These are phyloP conservation scores for Sicyos edulis DNA, from an alignment of 306 rosid genomes.

Conservation along the genomic window DNA sequence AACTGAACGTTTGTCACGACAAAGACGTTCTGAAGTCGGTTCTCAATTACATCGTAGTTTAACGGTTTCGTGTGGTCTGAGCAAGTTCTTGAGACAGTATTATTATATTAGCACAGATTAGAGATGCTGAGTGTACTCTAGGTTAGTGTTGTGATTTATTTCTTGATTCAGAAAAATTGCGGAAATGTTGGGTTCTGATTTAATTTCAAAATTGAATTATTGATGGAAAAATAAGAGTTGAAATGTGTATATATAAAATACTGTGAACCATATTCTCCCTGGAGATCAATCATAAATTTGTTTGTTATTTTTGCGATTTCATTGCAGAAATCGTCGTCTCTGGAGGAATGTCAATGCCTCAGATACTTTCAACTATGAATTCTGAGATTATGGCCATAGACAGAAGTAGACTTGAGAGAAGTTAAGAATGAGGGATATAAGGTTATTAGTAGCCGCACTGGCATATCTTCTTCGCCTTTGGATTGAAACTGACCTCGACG, in stretches of 20 bases:
- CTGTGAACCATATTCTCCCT: not conserved
- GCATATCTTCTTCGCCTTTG: constrained; percentile 19
- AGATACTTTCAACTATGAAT: constrained; percentile 61
- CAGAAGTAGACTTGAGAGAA: constrained; percentile 42
- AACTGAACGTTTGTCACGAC: not conserved
- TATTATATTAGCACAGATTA: not conserved
- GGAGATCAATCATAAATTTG: not conserved
- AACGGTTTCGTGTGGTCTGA: not conserved
- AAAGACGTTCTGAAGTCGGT: not conserved
- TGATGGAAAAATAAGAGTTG: not conserved
- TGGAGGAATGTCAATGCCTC: constrained; percentile 97
- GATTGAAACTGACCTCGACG: constrained; percentile 18
- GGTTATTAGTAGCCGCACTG: constrained; percentile 19
- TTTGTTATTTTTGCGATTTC: not conserved
- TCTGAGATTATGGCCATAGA: constrained; percentile 36
- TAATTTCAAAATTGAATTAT: not conserved
- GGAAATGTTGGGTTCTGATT: not conserved
- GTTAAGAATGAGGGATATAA: constrained; percentile 34
- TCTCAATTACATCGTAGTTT: not conserved
- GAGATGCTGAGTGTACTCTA: not conserved
- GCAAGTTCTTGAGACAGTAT: not conserved
- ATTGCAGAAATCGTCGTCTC: constrained; percentile 84
- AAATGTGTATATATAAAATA: not conserved
- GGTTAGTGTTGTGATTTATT: not conserved
- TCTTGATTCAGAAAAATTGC: not conserved